Evolutionary conservation across 2,329 filamentous ascomycete genomes (phyloP).

Genomic region (Ophiostoma himal-ulmi): DNA sequence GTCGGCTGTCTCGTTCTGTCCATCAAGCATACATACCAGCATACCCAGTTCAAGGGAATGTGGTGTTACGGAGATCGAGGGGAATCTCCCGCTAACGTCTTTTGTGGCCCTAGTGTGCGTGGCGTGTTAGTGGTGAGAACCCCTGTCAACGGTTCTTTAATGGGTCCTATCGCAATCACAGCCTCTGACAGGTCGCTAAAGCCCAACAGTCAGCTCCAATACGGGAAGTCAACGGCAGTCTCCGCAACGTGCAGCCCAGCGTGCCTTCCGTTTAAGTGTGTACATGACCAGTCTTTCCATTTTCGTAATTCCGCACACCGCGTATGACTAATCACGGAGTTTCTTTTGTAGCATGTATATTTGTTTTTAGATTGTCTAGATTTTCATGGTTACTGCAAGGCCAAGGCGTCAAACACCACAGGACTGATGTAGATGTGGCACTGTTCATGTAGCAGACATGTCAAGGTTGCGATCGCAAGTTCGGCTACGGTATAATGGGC

Average conservation of each 20-base stretch:
- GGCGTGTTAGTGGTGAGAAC: neutral
- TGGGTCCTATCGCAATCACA: neutral
- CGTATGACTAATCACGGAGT: neutral
- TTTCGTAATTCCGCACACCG: neutral
- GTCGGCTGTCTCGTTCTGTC: neutral
- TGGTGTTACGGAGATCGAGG: constrained; percentile 6
- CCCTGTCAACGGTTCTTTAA: constrained; percentile 1
- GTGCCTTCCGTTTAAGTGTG: constrained; percentile 5
- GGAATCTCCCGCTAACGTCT: neutral
- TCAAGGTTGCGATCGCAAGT: neutral
- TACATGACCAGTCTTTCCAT: neutral
- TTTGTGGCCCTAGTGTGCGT: neutral
- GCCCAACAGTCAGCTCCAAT: neutral
- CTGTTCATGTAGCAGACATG: neutral
- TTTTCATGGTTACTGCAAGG: neutral
- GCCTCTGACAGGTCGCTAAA: neutral
- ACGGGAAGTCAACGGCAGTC: neutral
- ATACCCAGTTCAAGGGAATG: neutral
- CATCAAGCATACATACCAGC: neutral
- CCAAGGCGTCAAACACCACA: neutral
- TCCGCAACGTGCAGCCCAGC: constrained; percentile 1
- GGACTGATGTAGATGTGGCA: neutral
- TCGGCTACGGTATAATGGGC: neutral
- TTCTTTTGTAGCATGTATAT: neutral
- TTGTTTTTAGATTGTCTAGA: neutral